Conservation (phyloP, 257 asterid genomes). For the Nicotiana sylvestris region DNA sequence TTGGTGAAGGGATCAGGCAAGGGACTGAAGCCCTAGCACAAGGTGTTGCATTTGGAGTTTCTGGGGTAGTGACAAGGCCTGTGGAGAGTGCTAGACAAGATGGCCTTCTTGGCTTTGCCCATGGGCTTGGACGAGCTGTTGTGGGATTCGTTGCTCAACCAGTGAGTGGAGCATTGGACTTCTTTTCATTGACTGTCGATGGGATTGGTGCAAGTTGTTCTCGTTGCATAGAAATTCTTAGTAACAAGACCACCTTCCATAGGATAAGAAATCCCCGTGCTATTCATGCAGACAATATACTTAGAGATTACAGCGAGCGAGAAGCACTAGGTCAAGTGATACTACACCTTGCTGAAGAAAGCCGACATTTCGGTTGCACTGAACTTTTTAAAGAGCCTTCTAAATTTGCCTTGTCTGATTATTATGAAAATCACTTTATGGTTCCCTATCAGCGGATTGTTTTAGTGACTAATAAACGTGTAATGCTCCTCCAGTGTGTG, state of each 20-base stretch:
- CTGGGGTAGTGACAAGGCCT: constrained; percentile 94
- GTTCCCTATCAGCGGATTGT: constrained; percentile 88
- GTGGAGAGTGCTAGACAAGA: constrained; percentile 91
- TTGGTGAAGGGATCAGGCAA: constrained; percentile 94
- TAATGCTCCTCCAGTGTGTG: constrained; percentile 84
- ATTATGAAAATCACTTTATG: constrained; percentile 70
- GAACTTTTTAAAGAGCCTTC: constrained; percentile 98
- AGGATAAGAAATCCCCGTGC: constrained; percentile 90
- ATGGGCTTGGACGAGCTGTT: constrained; percentile 94
- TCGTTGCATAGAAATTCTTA: constrained; percentile 86
- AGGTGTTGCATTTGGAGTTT: constrained; percentile 93
- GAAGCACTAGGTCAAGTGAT: constrained; percentile 97
- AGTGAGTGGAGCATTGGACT: constrained; percentile 94
- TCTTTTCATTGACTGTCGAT: constrained; percentile 90
- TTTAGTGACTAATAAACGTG: constrained; percentile 78
- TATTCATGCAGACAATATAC: constrained; percentile 70
- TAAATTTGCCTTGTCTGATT: constrained; percentile 90
- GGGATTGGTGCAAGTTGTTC: constrained; percentile 99
- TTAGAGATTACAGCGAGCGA: constrained; percentile 76
- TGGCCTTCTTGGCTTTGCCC: constrained; percentile 97
- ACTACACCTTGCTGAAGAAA: constrained; percentile 92
- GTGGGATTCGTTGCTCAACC: constrained; percentile 92
- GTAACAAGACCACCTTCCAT: constrained; percentile 58
- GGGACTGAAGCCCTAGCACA: constrained; percentile 99
- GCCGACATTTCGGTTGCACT: constrained; percentile 92